A percentile compares a stretch with the other conserved stretches of the same genome.
phyloP scores from a whole-genome alignment of 2,329 filamentous ascomycete genomes.

The Endoconidiophora polonica region DNA sequence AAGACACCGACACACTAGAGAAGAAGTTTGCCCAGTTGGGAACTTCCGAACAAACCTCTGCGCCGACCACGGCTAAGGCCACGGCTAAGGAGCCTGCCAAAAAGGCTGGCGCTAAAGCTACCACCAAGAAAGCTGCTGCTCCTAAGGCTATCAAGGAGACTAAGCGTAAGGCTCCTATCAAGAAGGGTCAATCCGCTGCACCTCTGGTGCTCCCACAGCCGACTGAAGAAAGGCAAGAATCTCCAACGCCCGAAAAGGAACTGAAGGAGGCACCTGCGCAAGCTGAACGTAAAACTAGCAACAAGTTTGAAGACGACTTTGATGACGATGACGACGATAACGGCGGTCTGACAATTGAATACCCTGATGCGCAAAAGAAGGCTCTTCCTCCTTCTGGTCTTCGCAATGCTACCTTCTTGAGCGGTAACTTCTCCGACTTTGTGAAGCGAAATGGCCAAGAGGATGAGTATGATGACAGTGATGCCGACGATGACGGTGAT shows the following conservation, averaged over 20 bases:
- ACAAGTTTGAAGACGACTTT: conserved; percentile 26
- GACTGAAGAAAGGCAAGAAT: conserved; percentile 16
- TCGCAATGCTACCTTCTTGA: conserved; percentile 20
- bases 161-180: conserved; percentile 20
- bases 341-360: conserved; percentile 41
- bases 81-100: conserved; percentile 6
- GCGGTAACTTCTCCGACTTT: conserved; percentile 37
- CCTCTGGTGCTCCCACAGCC: conserved; percentile 21
- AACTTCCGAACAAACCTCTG: conserved; percentile 15
- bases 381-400: conserved; percentile 18
- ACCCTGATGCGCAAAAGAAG: conserved; percentile 33
- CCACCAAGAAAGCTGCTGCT: conserved; percentile 16
- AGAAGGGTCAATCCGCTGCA: conserved; percentile 24
- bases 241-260: conserved; percentile 4
- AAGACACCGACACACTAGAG: conserved; percentile 45
- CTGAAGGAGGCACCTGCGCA: no score
- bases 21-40: conserved; percentile 52
- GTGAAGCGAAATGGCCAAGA: conserved; percentile 25
- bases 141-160: conserved; percentile 19
- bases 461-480: conserved; percentile 21
- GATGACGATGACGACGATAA: conserved; percentile 40
- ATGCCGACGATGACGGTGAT: conserved; percentile 23
- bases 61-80: neutral
- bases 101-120: conserved; percentile 8
- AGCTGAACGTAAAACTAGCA: no score